phyloP scores from a whole-genome alignment of 2,329 filamentous ascomycete genomes.

The Fusarium oligoseptatum region DNA sequence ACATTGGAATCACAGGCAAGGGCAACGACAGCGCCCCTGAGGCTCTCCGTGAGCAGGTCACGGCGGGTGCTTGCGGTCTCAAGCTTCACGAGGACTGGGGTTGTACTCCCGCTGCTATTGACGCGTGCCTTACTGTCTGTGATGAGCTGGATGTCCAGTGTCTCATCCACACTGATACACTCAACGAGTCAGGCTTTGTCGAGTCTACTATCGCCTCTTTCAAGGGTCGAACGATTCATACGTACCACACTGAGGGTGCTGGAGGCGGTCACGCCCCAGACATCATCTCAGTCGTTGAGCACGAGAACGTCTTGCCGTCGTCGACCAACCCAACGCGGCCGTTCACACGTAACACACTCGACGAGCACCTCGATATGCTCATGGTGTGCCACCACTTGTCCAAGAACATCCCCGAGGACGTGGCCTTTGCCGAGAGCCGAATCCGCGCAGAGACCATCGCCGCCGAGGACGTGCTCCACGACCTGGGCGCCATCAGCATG shows the following conservation, averaged over 20 bases:
- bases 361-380: constrained; percentile 97
- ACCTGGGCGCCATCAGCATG: constrained; percentile 96
- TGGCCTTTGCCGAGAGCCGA: constrained; percentile 93
- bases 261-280: constrained; percentile 96
- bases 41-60: constrained; percentile 82
- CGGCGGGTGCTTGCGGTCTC: constrained; percentile 88
- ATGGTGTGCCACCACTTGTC: constrained; percentile 98
- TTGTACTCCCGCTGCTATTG: constrained; percentile 89
- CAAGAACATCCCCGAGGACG: constrained; percentile 93
- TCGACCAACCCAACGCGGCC: constrained; percentile 94
- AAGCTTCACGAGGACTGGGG: constrained; percentile 99
- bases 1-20: constrained; percentile 92
- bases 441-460: constrained; percentile 97
- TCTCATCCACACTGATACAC: constrained; percentile 93
- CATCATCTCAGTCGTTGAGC: constrained; percentile 93
- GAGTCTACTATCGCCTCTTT: constrained; percentile 90
- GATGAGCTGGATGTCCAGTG: constrained; percentile 94
- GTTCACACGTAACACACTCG: constrained; percentile 90
- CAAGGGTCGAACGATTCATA: constrained; percentile 90
- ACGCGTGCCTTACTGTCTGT: constrained; percentile 86
- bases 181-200: constrained; percentile 98
- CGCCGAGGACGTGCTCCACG: constrained; percentile 95
- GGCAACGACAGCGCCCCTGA: constrained; percentile 83
- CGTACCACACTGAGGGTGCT: constrained; percentile 96
- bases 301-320: constrained; percentile 87